Evolutionary conservation across 1,139 yeast genomes (phyloP), one percentile per base, ranked within the genome.

Genomic region (Yamadazyma conglobata): DNA sequence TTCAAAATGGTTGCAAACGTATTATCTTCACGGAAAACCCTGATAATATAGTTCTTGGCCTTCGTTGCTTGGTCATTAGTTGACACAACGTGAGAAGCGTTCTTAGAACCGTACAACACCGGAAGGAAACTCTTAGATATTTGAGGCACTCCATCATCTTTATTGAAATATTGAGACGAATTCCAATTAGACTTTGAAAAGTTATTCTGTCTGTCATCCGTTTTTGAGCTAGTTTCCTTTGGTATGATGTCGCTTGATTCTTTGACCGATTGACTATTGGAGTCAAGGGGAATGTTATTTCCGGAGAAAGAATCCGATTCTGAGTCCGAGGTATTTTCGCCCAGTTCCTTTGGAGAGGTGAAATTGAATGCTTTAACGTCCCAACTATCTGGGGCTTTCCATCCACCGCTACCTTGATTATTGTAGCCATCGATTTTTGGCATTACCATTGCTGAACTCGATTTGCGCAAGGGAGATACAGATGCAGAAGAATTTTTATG

Each of bases 371-470:
- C 58, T 40, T 75, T 78, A 6, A 81, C 86, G 42, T 80, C 89
- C 91, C 91, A 82, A 48, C 83, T 76, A 47, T 82, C 89, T 0
- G 91, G 91, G 1, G 91, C 84, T 21, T 65, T 66, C 91, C 91
- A 77, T 7, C 32, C 22, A 5, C 36, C 36, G n/a, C 27, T 15
- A 4, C 30, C 30, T 4, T 22, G 20, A 9, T 21, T 20, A n/a
- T n/a, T n/a, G n/a, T n/a, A n/a, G 2, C 22, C 16, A 3, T 22
- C 32, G 10, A n/a, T 6, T 18, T 27, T 32, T 6, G 25, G 16
- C 30, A 39, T 28, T 9, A 30, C 33, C 9, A 27, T 22, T 6
- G 36, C 26, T 6, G 41, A 35, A 11, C 32, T 32, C 1, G 43
- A 31, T 24, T 33, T 35, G 12, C 38, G 24, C 10, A 39, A 28